Evolutionary conservation across 2,329 filamentous ascomycete species (phyloP).

Genomic region (Ceratocystiopsis sp.): DNA sequence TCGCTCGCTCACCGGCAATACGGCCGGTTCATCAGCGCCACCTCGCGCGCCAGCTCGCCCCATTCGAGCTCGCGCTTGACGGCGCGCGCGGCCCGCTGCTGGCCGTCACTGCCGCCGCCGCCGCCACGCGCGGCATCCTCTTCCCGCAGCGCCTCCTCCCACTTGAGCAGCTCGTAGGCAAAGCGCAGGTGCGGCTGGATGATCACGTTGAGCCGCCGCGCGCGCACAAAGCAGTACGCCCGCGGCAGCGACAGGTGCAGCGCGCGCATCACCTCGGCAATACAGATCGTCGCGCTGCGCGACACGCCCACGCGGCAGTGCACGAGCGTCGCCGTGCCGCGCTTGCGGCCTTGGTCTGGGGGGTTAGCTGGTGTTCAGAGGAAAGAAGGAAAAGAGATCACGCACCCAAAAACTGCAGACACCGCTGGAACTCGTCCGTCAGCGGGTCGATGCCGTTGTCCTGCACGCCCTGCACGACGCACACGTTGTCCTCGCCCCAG

Average conservation of each 20-base stretch:
- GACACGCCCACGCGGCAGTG: constrained; percentile 95
- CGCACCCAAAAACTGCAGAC: constrained; percentile 84
- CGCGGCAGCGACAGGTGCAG: constrained; percentile 68
- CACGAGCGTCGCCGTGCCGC: constrained; percentile 73
- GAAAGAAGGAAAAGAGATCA: neutral
- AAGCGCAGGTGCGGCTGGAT: constrained; percentile 95
- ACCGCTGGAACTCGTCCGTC: constrained; percentile 68
- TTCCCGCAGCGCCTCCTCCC: constrained; percentile 63
- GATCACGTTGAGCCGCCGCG: constrained; percentile 85
- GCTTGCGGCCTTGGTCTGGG: constrained; percentile 58
- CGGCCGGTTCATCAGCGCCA: constrained; percentile 89
- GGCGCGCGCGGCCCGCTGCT: constrained; percentile 8
- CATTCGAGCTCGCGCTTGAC: constrained; percentile 75
- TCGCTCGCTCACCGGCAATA: constrained; percentile 49
- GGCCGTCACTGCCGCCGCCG: too few species aligned
- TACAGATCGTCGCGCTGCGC: constrained; percentile 90
- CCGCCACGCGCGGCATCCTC: constrained; percentile 9
- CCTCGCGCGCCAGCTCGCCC: constrained; percentile 73
- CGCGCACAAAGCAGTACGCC: constrained; percentile 92
- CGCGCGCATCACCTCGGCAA: constrained; percentile 91
- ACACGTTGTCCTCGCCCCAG: constrained; percentile 65
- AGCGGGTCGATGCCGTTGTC: constrained; percentile 94
- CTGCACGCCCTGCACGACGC: constrained; percentile 72
- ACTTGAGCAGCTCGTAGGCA: constrained; percentile 86
- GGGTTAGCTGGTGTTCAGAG: neutral